A percentile compares a stretch with the other conserved stretches of the same genome.
Evolutionary conservation across 371 early-diverging fungal genomes (phyloP).

Genomic region (Batkoa obscura): DNA sequence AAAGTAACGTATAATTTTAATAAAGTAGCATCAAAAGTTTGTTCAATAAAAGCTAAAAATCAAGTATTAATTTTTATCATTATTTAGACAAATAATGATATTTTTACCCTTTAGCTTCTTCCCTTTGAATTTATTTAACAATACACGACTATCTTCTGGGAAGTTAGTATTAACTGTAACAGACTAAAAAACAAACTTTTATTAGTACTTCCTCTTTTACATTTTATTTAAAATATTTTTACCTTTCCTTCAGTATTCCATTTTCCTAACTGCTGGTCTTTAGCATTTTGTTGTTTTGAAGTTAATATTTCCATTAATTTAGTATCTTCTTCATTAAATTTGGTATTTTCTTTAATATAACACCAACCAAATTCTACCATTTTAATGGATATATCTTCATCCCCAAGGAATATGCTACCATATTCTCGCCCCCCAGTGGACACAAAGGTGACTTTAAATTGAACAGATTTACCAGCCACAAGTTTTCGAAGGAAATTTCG

Average conservation of each 20-base stretch:
- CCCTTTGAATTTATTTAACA: conserved; percentile 63
- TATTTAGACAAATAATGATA: background rate
- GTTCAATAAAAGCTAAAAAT: conserved; percentile 61
- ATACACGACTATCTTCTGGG: conserved; percentile 47
- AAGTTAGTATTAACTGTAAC: conserved; percentile 18
- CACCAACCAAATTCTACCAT: conserved; percentile 72
- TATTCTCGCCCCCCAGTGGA: conserved; percentile 49
- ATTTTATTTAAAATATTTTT: conserved; percentile 4
- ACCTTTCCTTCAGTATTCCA: conserved; percentile 44
- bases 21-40: conserved; percentile 82
- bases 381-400: conserved; percentile 48
- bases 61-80: background rate
- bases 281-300: conserved; percentile 51
- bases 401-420: conserved; percentile 33
- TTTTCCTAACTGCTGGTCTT: conserved; percentile 46
- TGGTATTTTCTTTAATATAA: conserved; percentile 39
- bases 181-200: background rate
- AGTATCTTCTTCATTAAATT: conserved; percentile 20
- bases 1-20: conserved; percentile 51
- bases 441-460: conserved; percentile 63
- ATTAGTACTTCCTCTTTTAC: background rate
- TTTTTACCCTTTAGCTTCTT: conserved; percentile 46
- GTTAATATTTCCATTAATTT: conserved; percentile 34
- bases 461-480: conserved; percentile 75
- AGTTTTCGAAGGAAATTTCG: conserved; percentile 76